Conservation (phyloP, 2,329 filamentous ascomycete genomes). For the Passalora sequoiae region DNA sequence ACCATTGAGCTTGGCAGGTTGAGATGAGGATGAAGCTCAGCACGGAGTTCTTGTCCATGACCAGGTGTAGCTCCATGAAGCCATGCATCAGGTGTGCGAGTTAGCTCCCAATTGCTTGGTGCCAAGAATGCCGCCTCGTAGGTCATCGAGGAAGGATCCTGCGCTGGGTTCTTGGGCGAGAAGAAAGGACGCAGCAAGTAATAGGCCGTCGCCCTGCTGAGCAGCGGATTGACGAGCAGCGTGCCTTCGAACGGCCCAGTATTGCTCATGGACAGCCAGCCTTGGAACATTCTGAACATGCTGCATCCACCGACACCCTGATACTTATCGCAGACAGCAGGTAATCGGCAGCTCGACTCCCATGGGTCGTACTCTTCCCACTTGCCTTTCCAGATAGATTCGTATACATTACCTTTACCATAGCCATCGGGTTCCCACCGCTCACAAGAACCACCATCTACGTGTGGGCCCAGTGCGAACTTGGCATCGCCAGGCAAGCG, state of each 20-base stretch:
- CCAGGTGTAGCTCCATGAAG: slow-evolving; percentile 68
- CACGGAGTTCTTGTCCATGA: slow-evolving; percentile 63
- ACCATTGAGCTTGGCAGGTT: slow-evolving; percentile 65
- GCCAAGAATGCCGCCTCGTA: slow-evolving; percentile 45
- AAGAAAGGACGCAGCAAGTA: slow-evolving; percentile 82
- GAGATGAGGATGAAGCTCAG: slow-evolving; percentile 64
- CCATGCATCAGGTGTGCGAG: slow-evolving; percentile 49
- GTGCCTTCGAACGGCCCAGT: slow-evolving; percentile 72
- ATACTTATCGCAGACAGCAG: slow-evolving; percentile 69
- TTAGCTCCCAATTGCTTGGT: slow-evolving; percentile 58
- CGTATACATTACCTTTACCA: slow-evolving; percentile 60
- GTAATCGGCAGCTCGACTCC: slow-evolving; percentile 65
- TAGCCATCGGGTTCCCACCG: slow-evolving; percentile 59
- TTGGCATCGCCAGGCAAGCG: slow-evolving; percentile 52
- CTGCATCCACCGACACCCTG: slow-evolving; percentile 74
- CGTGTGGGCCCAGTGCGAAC: slow-evolving; percentile 54
- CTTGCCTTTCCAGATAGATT: slow-evolving; percentile 62
- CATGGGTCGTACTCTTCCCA: slow-evolving; percentile 83
- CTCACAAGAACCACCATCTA: slow-evolving; percentile 49
- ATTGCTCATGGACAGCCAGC: slow-evolving; percentile 77
- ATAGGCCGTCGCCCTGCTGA: slow-evolving; percentile 72
- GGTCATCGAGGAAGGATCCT: slow-evolving; percentile 32
- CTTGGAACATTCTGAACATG: slow-evolving; percentile 85
- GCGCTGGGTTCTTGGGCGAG: slow-evolving; percentile 43
- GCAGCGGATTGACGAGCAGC: slow-evolving; percentile 72